phyloP scores from a whole-genome alignment of 768 basidiomycete genomes.

The Auricularia sp. region DNA sequence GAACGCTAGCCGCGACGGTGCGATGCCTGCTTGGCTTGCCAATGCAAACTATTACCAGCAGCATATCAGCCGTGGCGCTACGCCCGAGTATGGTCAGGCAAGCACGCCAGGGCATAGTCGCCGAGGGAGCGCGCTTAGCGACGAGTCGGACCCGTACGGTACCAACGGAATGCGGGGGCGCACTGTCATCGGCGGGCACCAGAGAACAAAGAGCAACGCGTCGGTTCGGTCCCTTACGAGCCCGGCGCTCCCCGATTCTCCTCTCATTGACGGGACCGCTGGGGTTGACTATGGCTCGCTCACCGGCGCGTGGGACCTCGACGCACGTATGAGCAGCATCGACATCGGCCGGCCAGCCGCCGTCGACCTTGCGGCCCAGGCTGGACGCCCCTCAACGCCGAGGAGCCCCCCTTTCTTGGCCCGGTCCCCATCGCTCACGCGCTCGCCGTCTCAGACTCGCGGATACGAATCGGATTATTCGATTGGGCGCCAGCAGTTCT shows the following conservation, averaged over 20 bases:
- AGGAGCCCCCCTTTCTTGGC: not conserved
- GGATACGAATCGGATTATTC: constrained; percentile 43
- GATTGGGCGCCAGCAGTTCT: constrained; percentile 35
- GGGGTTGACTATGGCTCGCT: not conserved
- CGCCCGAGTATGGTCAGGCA: not conserved
- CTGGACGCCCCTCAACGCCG: not conserved
- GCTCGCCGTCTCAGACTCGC: constrained; percentile 21
- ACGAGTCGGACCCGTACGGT: not conserved
- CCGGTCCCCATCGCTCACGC: not conserved
- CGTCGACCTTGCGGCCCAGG: not conserved
- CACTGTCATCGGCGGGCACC: not conserved
- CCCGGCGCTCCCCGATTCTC: constrained; percentile 52
- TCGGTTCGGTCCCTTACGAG: constrained; percentile 42
- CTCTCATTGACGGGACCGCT: constrained; percentile 22
- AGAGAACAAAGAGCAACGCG: constrained; percentile 23
- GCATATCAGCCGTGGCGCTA: not conserved
- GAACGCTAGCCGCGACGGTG: not conserved
- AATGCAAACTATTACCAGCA: not conserved
- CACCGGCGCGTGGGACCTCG: not conserved
- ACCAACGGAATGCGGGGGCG: not conserved
- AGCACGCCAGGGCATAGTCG: not conserved
- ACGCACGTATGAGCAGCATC: not conserved
- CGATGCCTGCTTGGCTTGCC: not conserved
- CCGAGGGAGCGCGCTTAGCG: not conserved
- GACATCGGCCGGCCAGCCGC: not conserved